Conservation (phyloP, 192 early-diverging fungal species). For the Piromyces sp. region DNA sequence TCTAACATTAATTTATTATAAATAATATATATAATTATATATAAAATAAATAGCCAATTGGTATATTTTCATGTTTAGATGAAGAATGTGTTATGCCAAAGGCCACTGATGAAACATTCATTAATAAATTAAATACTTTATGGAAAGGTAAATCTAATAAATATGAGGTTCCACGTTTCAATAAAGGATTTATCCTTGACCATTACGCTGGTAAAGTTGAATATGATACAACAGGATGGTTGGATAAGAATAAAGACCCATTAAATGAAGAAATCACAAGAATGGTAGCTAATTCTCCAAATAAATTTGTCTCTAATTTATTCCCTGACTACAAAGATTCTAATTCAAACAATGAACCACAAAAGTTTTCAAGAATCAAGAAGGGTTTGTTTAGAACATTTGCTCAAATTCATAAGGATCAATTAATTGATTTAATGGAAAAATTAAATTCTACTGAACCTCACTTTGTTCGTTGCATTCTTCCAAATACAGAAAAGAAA, state of each 20-base stretch:
- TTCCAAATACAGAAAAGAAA: conserved; percentile 83
- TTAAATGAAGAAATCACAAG: conserved; percentile 86
- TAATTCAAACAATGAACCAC: not conserved
- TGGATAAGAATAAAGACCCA: conserved; percentile 97
- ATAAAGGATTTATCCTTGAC: conserved; percentile 65
- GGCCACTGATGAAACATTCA: conserved; percentile 84
- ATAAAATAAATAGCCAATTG: conserved; percentile 39
- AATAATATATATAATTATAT: too few relatives aligned
- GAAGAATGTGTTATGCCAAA: conserved; percentile 96
- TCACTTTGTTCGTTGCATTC: conserved; percentile 96
- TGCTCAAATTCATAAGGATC: conserved; percentile 86
- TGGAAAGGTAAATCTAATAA: conserved; percentile 80
- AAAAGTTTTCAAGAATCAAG: conserved; percentile 29
- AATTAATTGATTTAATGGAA: conserved; percentile 74
- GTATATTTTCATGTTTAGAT: conserved; percentile 86
- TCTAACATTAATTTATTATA: too few relatives aligned
- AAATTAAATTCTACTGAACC: conserved; percentile 78
- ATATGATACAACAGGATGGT: conserved; percentile 76
- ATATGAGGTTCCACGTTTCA: conserved; percentile 72
- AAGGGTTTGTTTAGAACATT: conserved; percentile 86
- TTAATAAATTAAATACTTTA: conserved; percentile 72
- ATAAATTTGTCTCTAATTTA: conserved; percentile 57
- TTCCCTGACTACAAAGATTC: conserved; percentile 57
- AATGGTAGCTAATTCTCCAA: conserved; percentile 61
- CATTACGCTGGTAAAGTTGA: conserved; percentile 96